phyloP scores from a whole-genome alignment of 441 rosid species.

The Mallotus japonicus region DNA sequence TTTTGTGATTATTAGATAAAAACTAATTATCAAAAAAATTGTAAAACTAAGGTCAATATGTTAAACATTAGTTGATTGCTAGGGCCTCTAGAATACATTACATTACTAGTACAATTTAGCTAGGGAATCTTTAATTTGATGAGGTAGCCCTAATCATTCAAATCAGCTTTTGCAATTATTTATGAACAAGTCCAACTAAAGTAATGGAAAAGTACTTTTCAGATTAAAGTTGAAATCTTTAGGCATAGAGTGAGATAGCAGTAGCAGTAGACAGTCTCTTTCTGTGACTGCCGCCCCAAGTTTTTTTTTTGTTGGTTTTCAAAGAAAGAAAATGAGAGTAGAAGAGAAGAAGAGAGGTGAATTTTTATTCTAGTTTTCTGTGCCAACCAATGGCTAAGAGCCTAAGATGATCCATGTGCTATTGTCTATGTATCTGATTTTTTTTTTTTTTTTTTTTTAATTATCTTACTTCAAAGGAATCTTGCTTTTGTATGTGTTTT shows the following conservation, averaged over 20 bases:
- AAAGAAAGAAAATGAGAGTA: no score
- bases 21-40: no score
- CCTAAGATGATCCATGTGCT: slow-evolving; percentile 34
- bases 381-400: slow-evolving; percentile 34
- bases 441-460: not conserved
- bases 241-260: slow-evolving; percentile 5
- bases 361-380: slow-evolving; percentile 35
- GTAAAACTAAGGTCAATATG: no score
- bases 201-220: slow-evolving; percentile 28
- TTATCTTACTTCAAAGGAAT: slow-evolving; percentile 33
- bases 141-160: slow-evolving; percentile 27
- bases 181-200: slow-evolving; percentile 22
- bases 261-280: slow-evolving; percentile 9
- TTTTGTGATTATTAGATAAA: no score
- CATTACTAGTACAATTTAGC: no score
- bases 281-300: slow-evolving; percentile 16
- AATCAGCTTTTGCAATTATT: slow-evolving; percentile 25
- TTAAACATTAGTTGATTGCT: no score
- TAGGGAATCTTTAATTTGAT: slow-evolving; percentile 17
- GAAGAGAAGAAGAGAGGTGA: not conserved
- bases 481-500: slow-evolving; percentile 27
- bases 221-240: slow-evolving; percentile 23
- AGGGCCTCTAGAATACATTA: no score
- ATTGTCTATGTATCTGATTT: slow-evolving; percentile 22
- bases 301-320: not conserved